Conservation (phyloP, 768 basidiomycete genomes). For the Calvatia gigantea region DNA sequence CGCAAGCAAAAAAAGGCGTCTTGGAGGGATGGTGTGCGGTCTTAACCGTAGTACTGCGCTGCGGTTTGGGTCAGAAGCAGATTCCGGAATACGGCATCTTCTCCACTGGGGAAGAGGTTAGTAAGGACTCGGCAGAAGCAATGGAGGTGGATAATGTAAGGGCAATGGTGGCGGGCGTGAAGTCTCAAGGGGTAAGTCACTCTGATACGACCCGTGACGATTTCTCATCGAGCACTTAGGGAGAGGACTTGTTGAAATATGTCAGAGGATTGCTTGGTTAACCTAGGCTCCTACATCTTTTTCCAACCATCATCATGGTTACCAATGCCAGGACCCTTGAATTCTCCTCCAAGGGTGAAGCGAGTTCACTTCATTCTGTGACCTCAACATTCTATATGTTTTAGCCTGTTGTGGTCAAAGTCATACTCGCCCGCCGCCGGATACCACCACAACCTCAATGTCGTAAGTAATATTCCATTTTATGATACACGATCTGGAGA, state of each 20-base stretch:
- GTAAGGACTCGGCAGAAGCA: conserved; percentile 19
- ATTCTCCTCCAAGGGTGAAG: no score
- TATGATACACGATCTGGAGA: no score
- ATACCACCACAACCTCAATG: no score
- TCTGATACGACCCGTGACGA: no score
- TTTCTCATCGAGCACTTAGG: conserved; percentile 37
- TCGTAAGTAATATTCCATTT: no score
- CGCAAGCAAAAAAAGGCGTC: conserved; percentile 19
- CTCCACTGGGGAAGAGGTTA: conserved; percentile 6
- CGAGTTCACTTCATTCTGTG: no score
- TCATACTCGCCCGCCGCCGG: no score
- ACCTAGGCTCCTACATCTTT: no score
- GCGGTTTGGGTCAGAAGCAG: conserved; percentile 60
- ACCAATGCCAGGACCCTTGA: no score
- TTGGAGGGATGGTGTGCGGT: conserved; percentile 83
- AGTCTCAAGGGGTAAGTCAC: conserved; percentile 65
- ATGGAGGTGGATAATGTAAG: conserved; percentile 53
- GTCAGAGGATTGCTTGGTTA: conserved; percentile 66
- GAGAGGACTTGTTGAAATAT: conserved; percentile 67
- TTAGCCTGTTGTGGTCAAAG: no score
- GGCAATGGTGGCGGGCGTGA: conserved; percentile 76
- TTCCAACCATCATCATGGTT: no score
- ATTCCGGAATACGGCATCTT: conserved; percentile 30
- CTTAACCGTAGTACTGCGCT: conserved; percentile 61
- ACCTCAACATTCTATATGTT: no score